phyloP scores from a whole-genome alignment of 2,329 filamentous ascomycete genomes.

The Emmonsia crescens region DNA sequence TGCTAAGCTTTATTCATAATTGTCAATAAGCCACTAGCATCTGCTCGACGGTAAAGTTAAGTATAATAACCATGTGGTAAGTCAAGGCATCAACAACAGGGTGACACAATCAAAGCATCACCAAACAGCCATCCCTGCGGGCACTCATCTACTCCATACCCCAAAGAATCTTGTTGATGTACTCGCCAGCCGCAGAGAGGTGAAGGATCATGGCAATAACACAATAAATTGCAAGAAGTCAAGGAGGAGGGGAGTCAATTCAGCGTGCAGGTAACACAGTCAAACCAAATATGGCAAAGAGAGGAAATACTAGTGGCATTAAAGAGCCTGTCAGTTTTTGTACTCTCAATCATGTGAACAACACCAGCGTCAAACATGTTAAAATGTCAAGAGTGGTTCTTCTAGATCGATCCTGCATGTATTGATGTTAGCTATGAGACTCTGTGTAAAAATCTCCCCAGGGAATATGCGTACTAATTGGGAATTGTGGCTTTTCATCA shows the following conservation, averaged over 20 bases:
- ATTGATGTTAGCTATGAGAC: no score
- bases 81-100: no score
- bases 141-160: no score
- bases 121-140: no score
- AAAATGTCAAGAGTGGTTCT: conserved; percentile 26
- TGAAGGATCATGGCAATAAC: conserved; percentile 26
- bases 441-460: background rate
- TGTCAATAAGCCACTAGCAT: no score
- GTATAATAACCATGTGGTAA: no score
- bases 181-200: conserved; percentile 17
- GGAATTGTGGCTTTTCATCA: conserved; percentile 8
- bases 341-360: conserved; percentile 28
- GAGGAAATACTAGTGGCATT: background rate
- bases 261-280: background rate
- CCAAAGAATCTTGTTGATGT: conserved; percentile 23
- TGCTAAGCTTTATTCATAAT: no score
- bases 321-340: conserved; percentile 25
- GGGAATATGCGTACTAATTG: conserved; percentile 11
- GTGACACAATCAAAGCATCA: no score
- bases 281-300: background rate
- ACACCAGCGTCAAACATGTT: conserved; percentile 34
- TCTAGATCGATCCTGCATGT: no score
- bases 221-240: conserved; percentile 20
- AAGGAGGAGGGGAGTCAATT: background rate
- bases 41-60: no score